Evolutionary conservation across 1,139 yeast genomes (phyloP).

Genomic region (Lodderomyces theae): DNA sequence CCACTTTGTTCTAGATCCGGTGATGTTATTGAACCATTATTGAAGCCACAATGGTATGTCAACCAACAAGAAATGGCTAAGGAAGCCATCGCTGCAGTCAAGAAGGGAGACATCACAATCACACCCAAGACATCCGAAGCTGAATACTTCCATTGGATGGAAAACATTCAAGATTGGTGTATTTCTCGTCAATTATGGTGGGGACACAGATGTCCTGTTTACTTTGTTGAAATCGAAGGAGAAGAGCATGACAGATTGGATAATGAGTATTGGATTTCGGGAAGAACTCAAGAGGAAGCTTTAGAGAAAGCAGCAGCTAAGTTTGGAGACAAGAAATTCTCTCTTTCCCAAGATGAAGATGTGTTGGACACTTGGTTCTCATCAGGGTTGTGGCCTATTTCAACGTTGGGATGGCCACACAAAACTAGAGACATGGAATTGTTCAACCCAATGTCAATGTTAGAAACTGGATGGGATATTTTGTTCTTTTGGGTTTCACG

Average conservation of each 20-base stretch:
- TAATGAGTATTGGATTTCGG: slow-evolving; percentile 88
- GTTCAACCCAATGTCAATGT: slow-evolving; percentile 87
- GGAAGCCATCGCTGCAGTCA: slow-evolving; percentile 84
- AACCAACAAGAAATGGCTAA: slow-evolving; percentile 86
- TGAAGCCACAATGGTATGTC: slow-evolving; percentile 99
- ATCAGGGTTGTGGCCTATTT: slow-evolving; percentile 96
- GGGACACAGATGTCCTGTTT: slow-evolving; percentile 99
- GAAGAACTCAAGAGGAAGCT: slow-evolving; percentile 80
- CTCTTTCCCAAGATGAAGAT: slow-evolving; percentile 93
- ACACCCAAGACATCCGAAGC: slow-evolving; percentile 87
- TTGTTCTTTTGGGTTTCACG: slow-evolving; percentile 98
- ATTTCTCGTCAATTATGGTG: slow-evolving; percentile 99
- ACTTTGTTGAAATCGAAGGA: slow-evolving; percentile 81
- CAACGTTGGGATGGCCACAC: slow-evolving; percentile 95
- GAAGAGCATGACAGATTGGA: slow-evolving; percentile 57
- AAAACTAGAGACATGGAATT: slow-evolving; percentile 68
- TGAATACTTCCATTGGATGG: slow-evolving; percentile 95
- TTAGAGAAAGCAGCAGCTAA: slow-evolving; percentile 70
- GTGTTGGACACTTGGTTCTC: slow-evolving; percentile 99
- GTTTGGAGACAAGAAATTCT: slow-evolving; percentile 68
- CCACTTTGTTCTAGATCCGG: slow-evolving; percentile 96
- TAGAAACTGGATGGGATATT: slow-evolving; percentile 99
- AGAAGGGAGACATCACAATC: slow-evolving; percentile 75
- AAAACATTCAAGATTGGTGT: slow-evolving; percentile 98
- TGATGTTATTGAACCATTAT: slow-evolving; percentile 90